Evolutionary conservation across 2,329 filamentous ascomycete genomes (phyloP).

Genomic region (Trichoderma sp.): DNA sequence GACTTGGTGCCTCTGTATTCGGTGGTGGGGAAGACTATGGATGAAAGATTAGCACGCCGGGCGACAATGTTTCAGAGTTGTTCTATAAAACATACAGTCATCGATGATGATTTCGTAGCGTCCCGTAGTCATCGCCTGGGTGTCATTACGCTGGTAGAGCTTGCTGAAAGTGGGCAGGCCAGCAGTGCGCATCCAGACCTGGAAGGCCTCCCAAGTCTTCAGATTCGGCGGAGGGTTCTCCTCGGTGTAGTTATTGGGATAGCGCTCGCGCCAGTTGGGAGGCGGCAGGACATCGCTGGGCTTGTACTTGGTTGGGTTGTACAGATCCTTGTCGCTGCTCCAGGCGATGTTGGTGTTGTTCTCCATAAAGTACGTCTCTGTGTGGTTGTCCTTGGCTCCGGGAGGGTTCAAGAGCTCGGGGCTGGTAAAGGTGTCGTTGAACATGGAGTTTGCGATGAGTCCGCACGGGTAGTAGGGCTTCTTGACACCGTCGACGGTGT

Average conservation of each 20-base stretch:
- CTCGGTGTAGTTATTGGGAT: conserved; percentile 68
- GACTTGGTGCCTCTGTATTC: conserved; percentile 86
- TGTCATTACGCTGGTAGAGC: conserved; percentile 81
- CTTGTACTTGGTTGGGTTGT: conserved; percentile 69
- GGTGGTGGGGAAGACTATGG: conserved; percentile 74
- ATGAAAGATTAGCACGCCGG: conserved; percentile 18
- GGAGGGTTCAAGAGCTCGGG: conserved; percentile 62
- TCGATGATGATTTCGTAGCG: conserved; percentile 76
- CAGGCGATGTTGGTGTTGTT: conserved; percentile 78
- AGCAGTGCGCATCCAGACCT: conserved; percentile 98
- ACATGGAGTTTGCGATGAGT: conserved; percentile 92
- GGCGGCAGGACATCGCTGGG: conserved; percentile 71
- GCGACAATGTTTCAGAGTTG: neutral
- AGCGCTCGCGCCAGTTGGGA: conserved; percentile 78
- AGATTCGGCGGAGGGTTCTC: conserved; percentile 70
- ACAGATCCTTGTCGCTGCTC: conserved; percentile 78
- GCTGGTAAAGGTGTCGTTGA: conserved; percentile 84
- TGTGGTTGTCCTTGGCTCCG: conserved; percentile 34
- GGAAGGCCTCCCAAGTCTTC: conserved; percentile 77
- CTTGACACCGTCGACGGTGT: conserved; percentile 43
- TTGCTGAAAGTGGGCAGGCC: conserved; percentile 95
- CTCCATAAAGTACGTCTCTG: conserved; percentile 71
- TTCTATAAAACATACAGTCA: conserved; percentile 64
- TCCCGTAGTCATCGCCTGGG: conserved; percentile 65
- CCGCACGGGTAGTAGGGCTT: conserved; percentile 92